Conservation (phyloP, 129 eudicot genomes). For the Ambrosia artemisiifolia region DNA sequence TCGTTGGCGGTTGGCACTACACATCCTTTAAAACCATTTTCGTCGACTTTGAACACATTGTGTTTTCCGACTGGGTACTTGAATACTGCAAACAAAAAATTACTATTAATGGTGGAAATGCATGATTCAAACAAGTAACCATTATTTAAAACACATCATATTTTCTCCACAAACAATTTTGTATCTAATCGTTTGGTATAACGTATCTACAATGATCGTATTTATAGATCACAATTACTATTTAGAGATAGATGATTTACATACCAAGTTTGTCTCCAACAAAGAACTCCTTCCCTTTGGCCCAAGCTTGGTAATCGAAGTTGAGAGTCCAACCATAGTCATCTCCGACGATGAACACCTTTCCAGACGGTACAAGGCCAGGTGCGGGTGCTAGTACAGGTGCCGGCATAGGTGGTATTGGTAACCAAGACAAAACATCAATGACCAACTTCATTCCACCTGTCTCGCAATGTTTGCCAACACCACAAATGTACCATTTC, state of each 20-base stretch:
- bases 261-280: conserved; percentile 31
- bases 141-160: too few species aligned
- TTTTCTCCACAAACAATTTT: neutral
- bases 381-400: neutral
- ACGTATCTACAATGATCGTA: neutral
- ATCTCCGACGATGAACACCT: neutral
- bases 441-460: conserved; percentile 31
- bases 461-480: conserved; percentile 30
- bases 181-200: neutral
- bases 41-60: conserved; percentile 27
- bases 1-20: conserved; percentile 12
- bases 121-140: neutral
- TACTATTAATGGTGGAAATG: neutral
- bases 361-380: neutral
- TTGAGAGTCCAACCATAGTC: conserved; percentile 1
- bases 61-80: conserved; percentile 18
- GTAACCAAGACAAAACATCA: conserved; percentile 17
- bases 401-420: neutral
- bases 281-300: conserved; percentile 25
- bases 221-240: neutral
- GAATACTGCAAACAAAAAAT: conserved; percentile 17
- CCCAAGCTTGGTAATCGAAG: conserved; percentile 33
- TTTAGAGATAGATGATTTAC: neutral
- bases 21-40: conserved; percentile 13
- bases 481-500: conserved; percentile 48